Evolutionary conservation across 2,329 filamentous ascomycete genomes (phyloP).

Genomic region (Apiospora malaysiana): DNA sequence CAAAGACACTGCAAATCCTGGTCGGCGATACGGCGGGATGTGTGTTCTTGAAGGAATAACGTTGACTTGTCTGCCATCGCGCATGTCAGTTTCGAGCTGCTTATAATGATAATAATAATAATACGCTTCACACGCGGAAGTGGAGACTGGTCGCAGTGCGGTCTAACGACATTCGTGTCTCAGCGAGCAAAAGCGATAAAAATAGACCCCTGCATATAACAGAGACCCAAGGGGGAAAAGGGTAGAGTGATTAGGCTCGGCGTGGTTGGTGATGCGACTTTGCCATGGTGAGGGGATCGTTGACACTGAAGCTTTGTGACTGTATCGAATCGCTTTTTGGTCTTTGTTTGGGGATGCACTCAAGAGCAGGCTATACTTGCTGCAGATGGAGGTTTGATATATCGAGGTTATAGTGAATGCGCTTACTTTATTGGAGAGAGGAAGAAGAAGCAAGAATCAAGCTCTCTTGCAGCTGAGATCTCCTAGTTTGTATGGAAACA

Average conservation of each 20-base stretch:
- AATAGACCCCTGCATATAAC: constrained; percentile 22
- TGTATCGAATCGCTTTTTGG: not conserved
- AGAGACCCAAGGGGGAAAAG: not conserved
- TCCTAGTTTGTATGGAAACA: constrained; percentile 9
- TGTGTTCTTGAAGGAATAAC: constrained; percentile 1
- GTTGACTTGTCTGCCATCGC: constrained; percentile 4
- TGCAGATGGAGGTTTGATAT: constrained; percentile 2
- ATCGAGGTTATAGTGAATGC: not conserved
- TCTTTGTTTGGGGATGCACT: not conserved
- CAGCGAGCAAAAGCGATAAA: constrained; percentile 19
- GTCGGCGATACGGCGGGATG: not conserved
- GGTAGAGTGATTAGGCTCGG: not conserved
- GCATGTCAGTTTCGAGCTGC: constrained; percentile 13
- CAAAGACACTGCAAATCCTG: constrained; percentile 11
- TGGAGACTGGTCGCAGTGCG: constrained; percentile 3
- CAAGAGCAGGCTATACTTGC: constrained; percentile 6
- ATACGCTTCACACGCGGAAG: not conserved
- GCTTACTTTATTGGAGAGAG: constrained; percentile 11
- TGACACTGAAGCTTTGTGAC: not conserved
- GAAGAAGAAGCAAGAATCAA: constrained; percentile 1
- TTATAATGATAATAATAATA: constrained; percentile 4
- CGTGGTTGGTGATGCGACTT: not conserved
- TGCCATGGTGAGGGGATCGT: not conserved
- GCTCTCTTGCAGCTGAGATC: constrained; percentile 2
- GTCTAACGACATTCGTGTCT: constrained; percentile 19